phyloP scores from a whole-genome alignment of 441 rosid genomes.

The Dalechampia spathulata region DNA sequence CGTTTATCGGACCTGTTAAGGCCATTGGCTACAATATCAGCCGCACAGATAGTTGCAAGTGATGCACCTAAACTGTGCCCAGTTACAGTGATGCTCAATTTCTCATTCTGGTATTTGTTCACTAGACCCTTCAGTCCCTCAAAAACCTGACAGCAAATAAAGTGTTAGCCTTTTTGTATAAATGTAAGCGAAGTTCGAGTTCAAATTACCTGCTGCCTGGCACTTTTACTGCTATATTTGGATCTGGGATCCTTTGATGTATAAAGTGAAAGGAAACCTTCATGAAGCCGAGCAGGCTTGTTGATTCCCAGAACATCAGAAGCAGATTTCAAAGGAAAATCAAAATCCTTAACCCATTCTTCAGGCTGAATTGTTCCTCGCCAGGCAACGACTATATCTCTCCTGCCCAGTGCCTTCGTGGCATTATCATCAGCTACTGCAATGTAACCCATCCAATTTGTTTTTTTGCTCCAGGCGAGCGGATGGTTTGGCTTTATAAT shows the following conservation, averaged over 20 bases:
- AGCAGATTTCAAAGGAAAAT: constrained; percentile 31
- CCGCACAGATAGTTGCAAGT: constrained; percentile 43
- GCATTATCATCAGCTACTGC: constrained; percentile 53
- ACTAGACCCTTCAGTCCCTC: constrained; percentile 35
- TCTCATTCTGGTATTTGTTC: constrained; percentile 38
- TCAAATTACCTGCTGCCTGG: constrained; percentile 46
- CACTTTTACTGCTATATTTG: constrained; percentile 32
- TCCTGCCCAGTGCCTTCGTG: constrained; percentile 41
- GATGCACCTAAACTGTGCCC: constrained; percentile 66
- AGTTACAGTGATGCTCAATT: constrained; percentile 45
- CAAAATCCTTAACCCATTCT: constrained; percentile 45
- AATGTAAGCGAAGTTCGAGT: too few species aligned
- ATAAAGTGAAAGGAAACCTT: constrained; percentile 42
- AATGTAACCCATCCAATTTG: constrained; percentile 67
- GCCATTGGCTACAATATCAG: constrained; percentile 39
- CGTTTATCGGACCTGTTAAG: constrained; percentile 17
- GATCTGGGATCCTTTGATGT: constrained; percentile 35
- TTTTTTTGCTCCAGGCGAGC: constrained; percentile 34
- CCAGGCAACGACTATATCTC: constrained; percentile 54
- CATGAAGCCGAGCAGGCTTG: constrained; percentile 21
- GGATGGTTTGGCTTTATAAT: constrained; percentile 32
- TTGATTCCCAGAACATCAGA: constrained; percentile 19
- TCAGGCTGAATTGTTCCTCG: constrained; percentile 37
- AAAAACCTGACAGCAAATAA: constrained; percentile 11
- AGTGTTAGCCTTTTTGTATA: neutral